Percentiles rank a stretch among this genome's conserved stretches.
phyloP scores from a whole-genome alignment of 2,329 filamentous ascomycete species.

The Rutstroemia sp. region DNA sequence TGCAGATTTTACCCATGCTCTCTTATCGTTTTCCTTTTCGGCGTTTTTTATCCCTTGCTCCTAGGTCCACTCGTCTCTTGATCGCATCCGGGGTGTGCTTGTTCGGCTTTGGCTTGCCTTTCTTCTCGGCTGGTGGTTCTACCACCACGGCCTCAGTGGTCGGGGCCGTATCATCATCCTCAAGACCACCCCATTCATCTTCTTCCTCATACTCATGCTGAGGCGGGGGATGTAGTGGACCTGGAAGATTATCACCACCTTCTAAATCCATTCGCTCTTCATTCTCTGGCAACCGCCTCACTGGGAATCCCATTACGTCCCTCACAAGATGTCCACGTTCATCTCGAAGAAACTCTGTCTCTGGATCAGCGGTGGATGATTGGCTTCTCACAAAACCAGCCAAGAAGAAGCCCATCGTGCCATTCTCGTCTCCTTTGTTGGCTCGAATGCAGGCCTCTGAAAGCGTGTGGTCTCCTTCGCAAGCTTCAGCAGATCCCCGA shows the following conservation, averaged over 20 bases:
- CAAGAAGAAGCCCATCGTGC: slow-evolving; percentile 94
- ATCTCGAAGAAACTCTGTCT: slow-evolving; percentile 34
- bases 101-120: slow-evolving; percentile 2
- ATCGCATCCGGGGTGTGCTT: slow-evolving; percentile 10
- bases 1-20: not conserved
- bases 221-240: not conserved
- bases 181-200: slow-evolving; percentile 31
- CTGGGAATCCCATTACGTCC: slow-evolving; percentile 34
- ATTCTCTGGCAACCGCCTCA: slow-evolving; percentile 24
- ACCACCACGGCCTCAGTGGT: slow-evolving; percentile 32
- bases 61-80: slow-evolving; percentile 10
- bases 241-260: slow-evolving; percentile 1
- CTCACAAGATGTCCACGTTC: slow-evolving; percentile 45
- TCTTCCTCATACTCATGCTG: slow-evolving; percentile 28
- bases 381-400: slow-evolving; percentile 64
- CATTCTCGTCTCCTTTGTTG: slow-evolving; percentile 70
- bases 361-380: not conserved
- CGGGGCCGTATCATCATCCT: slow-evolving; percentile 26
- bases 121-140: slow-evolving; percentile 32
- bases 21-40: slow-evolving; percentile 15
- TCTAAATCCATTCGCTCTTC: slow-evolving; percentile 11
- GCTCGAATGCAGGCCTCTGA: slow-evolving; percentile 75
- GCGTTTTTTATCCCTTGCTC: slow-evolving; percentile 18
- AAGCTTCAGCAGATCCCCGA: slow-evolving; percentile 44
- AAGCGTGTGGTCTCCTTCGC: slow-evolving; percentile 43